A percentile compares a stretch with the other conserved stretches of the same genome.
These are phyloP conservation scores for Ormosia semicastrata DNA, from an alignment of 306 rosid genomes.

Conservation along the genomic window DNA sequence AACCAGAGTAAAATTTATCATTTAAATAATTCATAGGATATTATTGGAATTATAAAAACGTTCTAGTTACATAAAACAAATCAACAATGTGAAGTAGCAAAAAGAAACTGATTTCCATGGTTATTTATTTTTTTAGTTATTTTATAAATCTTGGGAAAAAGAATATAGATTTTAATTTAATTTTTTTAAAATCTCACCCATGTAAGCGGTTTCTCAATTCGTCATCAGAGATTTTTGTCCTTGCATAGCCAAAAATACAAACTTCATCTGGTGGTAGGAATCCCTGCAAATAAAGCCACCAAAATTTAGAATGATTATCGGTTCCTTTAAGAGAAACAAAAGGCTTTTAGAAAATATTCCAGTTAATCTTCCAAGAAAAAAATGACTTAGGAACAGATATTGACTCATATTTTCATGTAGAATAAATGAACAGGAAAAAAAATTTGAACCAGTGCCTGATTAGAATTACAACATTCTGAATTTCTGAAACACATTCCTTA, in stretches of 20 bases:
- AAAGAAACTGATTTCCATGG: background rate
- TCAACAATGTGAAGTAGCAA: constrained; percentile 4
- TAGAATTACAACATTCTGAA: constrained; percentile 13
- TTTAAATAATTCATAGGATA: constrained; percentile 7
- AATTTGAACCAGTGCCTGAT: background rate
- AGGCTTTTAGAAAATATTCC: background rate
- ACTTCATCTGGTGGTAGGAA: constrained; percentile 73
- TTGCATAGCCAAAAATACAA: constrained; percentile 94
- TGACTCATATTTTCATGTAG: background rate
- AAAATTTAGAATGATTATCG: background rate
- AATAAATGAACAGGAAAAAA: background rate
- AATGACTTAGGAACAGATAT: background rate
- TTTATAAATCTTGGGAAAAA: background rate
- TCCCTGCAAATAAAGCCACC: constrained; percentile 54
- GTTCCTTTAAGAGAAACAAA: background rate
- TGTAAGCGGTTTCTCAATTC: constrained; percentile 79
- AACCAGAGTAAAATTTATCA: background rate
- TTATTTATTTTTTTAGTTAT: background rate
- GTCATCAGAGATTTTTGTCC: constrained; percentile 76
- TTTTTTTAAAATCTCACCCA: constrained; percentile 50
- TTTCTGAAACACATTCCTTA: background rate
- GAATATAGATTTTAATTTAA: background rate
- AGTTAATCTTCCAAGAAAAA: background rate
- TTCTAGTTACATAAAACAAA: background rate
- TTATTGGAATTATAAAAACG: background rate